Conservation (phyloP, 192 early-diverging fungal genomes). For the Entomortierella chlamydospora region DNA sequence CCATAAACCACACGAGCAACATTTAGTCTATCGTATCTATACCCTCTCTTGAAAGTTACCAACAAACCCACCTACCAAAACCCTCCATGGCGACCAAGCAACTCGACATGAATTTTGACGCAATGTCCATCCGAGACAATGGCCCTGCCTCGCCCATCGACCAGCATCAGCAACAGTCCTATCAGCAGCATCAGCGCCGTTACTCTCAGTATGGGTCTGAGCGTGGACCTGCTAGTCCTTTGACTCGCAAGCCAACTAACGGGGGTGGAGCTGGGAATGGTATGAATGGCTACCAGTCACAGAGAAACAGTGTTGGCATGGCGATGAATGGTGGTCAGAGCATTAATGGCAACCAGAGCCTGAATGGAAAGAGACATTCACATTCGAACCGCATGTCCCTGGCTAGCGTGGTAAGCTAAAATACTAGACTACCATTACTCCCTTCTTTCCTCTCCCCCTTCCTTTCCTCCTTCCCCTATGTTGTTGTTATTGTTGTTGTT, state of each 20-base stretch:
- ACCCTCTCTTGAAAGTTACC: too few species aligned
- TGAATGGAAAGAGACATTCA: slow-evolving; percentile 36
- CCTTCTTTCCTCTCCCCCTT: not conserved
- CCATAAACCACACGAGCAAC: too few species aligned
- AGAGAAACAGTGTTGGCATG: slow-evolving; percentile 48
- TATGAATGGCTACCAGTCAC: slow-evolving; percentile 28
- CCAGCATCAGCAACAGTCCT: slow-evolving; percentile 27
- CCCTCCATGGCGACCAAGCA: slow-evolving; percentile 45
- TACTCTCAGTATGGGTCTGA: slow-evolving; percentile 53
- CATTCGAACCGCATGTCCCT: slow-evolving; percentile 49
- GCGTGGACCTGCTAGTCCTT: slow-evolving; percentile 35
- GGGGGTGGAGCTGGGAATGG: slow-evolving; percentile 12
- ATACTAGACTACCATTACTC: not conserved
- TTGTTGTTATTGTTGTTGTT: too few species aligned
- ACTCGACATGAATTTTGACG: slow-evolving; percentile 54
- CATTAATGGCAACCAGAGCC: slow-evolving; percentile 28
- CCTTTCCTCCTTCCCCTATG: not conserved
- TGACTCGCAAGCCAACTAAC: slow-evolving; percentile 42
- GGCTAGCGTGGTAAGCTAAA: slow-evolving; percentile 39
- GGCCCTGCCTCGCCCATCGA: slow-evolving; percentile 44
- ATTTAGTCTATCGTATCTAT: too few species aligned
- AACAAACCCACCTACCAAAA: not conserved
- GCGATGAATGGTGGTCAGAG: slow-evolving; percentile 12
- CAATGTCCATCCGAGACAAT: slow-evolving; percentile 48
- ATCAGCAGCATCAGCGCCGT: slow-evolving; percentile 40